Base-by-base conservation (phyloP, 1,139 yeast genomes). In the Candida sanyaensis region DNA sequence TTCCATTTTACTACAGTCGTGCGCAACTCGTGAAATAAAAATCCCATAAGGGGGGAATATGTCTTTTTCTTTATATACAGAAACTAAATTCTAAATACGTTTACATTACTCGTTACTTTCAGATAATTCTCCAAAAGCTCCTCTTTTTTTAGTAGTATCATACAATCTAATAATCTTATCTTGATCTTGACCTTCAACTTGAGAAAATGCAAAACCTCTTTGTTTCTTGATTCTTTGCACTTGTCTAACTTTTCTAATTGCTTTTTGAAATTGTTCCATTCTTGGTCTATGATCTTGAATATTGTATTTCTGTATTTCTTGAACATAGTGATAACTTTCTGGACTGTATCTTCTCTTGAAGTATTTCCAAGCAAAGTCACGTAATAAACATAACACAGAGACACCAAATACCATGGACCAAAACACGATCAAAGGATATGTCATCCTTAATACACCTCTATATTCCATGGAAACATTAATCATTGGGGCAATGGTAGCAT, bases 121-220 rank as follows among this genome's bases (percentile, higher is more conserved):
- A 30, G 64, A 54, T 43, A 73, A 61, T 57, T 78, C 83, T 10
- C 83, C 84, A 57, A 74, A 78, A 3, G 64, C 71, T 26, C 83
- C 83, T 60, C 84, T 72, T 61, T 77, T 77, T 62, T 80, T 80
- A 1, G 98, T 92, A 2, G 98, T 93, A 66, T 95, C 99, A 60
- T 95, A 95, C 71, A 96, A 89, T 60, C 99, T 81, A 45, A 95
- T 86, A 54, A 95, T 83, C 62, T 86, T 84, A 54, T 90, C 96
- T 68, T 93, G 98, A 43, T 96, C 96, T 59, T 84, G 87, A 58
- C 88, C 96, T 57, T 91, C 97, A 45, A 89, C 93, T 68, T 93
- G 99, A 3, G 98, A 91, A 61, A 93, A 95, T 1, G 99, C 99
- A 77, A 90, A 95, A 17, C 99, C 99, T 69, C 99, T 86, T 71